Evolutionary conservation across 345 rosid species (phyloP).

Genomic region (Brassica napus): DNA sequence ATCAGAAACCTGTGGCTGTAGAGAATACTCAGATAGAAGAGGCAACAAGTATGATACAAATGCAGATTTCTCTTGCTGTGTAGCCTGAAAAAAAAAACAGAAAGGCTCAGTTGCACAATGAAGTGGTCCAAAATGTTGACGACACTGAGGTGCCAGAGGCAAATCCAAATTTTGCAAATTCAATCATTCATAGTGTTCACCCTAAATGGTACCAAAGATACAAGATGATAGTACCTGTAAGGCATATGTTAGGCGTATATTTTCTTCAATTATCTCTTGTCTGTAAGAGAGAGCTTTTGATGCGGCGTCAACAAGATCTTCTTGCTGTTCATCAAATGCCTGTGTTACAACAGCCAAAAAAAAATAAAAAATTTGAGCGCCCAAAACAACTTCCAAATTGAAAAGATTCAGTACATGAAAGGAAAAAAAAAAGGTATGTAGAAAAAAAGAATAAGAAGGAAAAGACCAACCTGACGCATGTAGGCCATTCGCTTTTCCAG

Average conservation of each 20-base stretch:
- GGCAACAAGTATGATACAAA: constrained; percentile 89
- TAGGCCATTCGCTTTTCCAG: constrained; percentile 86
- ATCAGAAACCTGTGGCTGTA: constrained; percentile 83
- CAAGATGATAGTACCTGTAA: constrained; percentile 62
- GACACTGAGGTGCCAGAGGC: constrained; percentile 11
- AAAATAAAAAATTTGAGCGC: constrained; percentile 16
- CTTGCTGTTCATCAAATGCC: constrained; percentile 99
- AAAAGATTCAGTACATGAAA: constrained; percentile 3
- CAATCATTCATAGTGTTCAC: constrained; percentile 9
- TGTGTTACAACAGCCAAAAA: constrained; percentile 36
- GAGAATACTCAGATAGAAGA: constrained; percentile 82
- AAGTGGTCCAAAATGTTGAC: not conserved
- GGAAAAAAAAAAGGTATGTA: not conserved
- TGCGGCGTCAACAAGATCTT: constrained; percentile 91
- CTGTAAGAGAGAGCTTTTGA: constrained; percentile 96
- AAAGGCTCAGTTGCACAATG: constrained; percentile 14
- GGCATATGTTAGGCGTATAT: constrained; percentile 82
- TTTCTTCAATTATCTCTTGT: constrained; percentile 97
- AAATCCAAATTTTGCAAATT: constrained; percentile 2
- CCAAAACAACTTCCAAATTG: not conserved
- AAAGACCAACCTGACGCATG: constrained; percentile 79
- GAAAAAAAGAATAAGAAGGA: constrained; percentile 17
- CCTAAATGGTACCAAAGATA: constrained; percentile 15
- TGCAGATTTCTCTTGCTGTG: constrained; percentile 84
- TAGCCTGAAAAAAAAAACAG: constrained; percentile 57